phyloP scores from a whole-genome alignment of 257 asterid species.

The Salvia miltiorrhiza region DNA sequence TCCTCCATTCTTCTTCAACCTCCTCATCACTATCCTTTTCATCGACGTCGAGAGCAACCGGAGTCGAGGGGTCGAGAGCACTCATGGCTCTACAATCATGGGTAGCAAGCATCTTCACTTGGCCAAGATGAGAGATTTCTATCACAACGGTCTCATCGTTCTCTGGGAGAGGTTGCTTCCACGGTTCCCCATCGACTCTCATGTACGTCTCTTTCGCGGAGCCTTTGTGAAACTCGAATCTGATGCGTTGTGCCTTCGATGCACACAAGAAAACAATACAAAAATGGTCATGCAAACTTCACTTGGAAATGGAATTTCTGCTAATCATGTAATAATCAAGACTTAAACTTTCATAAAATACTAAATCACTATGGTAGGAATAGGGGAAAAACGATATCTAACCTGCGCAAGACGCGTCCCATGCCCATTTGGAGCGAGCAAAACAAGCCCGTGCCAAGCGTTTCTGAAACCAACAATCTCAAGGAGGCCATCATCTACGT shows the following conservation, averaged over 20 bases:
- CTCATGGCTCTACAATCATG: constrained; percentile 61
- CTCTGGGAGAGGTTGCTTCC: constrained; percentile 85
- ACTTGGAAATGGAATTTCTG: not conserved
- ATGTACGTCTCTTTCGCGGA: constrained; percentile 67
- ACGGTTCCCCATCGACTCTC: constrained; percentile 94
- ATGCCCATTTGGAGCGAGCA: constrained; percentile 81
- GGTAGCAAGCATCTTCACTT: constrained; percentile 86
- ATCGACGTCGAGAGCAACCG: constrained; percentile 22
- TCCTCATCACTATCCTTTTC: constrained; percentile 53
- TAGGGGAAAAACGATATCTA: too few species aligned
- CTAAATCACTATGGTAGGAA: too few species aligned
- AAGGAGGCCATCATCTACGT: constrained; percentile 77
- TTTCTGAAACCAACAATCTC: constrained; percentile 93
- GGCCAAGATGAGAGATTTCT: constrained; percentile 72
- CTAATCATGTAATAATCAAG: too few species aligned
- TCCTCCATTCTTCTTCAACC: constrained; percentile 60
- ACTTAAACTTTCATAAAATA: not conserved
- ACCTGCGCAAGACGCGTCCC: constrained; percentile 97
- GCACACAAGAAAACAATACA: not conserved
- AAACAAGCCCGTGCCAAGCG: constrained; percentile 91
- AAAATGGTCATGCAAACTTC: not conserved
- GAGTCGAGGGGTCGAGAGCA: constrained; percentile 44
- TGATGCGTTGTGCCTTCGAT: constrained; percentile 59
- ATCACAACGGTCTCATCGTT: constrained; percentile 70
- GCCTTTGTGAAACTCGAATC: constrained; percentile 74